A percentile compares a stretch with the other conserved stretches of the same genome.
Evolutionary conservation across 768 basidiomycete species (phyloP).

Genomic region (Tylopilus rubrobrunneus): DNA sequence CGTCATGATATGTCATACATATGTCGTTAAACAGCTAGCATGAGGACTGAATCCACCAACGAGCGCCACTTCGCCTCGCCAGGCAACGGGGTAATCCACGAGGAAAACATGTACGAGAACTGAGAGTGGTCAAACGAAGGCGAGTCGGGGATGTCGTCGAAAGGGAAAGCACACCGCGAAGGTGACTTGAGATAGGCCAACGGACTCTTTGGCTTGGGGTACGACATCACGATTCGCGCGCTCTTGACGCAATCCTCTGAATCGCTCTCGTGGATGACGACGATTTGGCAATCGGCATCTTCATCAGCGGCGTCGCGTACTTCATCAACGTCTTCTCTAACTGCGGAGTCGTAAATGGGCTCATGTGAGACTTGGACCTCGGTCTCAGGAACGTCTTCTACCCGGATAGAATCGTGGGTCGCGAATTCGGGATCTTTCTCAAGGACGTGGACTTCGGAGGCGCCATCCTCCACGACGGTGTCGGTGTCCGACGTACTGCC

Average conservation of each 20-base stretch:
- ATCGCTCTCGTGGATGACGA: slow-evolving; percentile 5
- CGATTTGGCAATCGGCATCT: background rate
- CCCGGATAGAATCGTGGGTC: background rate
- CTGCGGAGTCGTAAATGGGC: background rate
- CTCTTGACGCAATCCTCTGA: slow-evolving; percentile 1
- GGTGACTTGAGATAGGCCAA: slow-evolving; percentile 7
- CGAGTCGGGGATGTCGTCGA: slow-evolving; percentile 8
- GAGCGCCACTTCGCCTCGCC: slow-evolving; percentile 4
- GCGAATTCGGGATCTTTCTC: slow-evolving; percentile 4
- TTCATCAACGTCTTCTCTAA: slow-evolving; percentile 2
- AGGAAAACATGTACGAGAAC: slow-evolving; percentile 16
- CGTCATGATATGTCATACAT: background rate
- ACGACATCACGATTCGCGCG: background rate
- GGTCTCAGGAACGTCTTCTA: background rate
- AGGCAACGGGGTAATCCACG: slow-evolving; percentile 15
- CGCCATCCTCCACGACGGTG: slow-evolving; percentile 10
- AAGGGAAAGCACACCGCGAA: slow-evolving; percentile 5
- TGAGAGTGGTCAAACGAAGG: slow-evolving; percentile 7
- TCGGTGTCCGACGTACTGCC: slow-evolving; percentile 1
- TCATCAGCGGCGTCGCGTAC: background rate
- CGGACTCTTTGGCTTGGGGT: slow-evolving; percentile 7
- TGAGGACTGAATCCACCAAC: slow-evolving; percentile 18
- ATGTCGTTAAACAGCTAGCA: background rate
- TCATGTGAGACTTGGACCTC: background rate
- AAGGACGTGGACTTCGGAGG: slow-evolving; percentile 5